phyloP scores from a whole-genome alignment of 2,329 filamentous ascomycete species.

The Verticillium dahliae region DNA sequence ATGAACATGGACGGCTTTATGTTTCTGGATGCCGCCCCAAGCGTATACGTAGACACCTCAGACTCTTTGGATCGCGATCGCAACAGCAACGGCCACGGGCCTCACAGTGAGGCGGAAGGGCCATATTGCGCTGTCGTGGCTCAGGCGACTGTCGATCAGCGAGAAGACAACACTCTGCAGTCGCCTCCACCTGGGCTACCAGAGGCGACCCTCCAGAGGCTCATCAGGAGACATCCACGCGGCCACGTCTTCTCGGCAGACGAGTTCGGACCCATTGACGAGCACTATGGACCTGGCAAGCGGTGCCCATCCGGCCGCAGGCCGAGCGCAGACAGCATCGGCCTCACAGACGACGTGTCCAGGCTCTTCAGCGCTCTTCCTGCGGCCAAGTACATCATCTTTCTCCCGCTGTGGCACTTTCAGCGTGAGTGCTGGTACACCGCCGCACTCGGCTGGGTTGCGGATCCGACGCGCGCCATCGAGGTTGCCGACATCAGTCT shows the following conservation, averaged over 20 bases:
- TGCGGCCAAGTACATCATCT: constrained; percentile 24
- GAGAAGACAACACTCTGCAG: not conserved
- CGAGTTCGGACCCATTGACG: not conserved
- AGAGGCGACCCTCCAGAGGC: not conserved
- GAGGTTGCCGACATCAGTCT: constrained; percentile 25
- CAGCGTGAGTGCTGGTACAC: constrained; percentile 26
- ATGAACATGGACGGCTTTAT: not conserved
- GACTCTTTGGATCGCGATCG: not conserved
- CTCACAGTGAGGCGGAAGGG: not conserved
- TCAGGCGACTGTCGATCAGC: not conserved
- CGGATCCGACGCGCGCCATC: constrained; percentile 3
- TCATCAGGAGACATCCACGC: not conserved
- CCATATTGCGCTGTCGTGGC: not conserved
- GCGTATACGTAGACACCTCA: not conserved
- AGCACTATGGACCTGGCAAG: not conserved
- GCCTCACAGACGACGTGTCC: not conserved
- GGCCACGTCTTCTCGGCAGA: constrained; percentile 2
- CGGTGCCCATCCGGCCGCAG: not conserved
- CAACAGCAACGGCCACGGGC: not conserved
- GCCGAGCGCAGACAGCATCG: not conserved
- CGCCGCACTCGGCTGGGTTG: constrained; percentile 20
- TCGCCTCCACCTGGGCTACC: not conserved
- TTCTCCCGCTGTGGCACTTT: constrained; percentile 30
- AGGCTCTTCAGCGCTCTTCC: constrained; percentile 12
- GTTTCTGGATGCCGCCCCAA: not conserved